Percentiles rank a stretch among this genome's conserved stretches.
These are phyloP conservation scores for Hevea brasiliensis DNA, from an alignment of 345 rosid species.

Conservation along the genomic window DNA sequence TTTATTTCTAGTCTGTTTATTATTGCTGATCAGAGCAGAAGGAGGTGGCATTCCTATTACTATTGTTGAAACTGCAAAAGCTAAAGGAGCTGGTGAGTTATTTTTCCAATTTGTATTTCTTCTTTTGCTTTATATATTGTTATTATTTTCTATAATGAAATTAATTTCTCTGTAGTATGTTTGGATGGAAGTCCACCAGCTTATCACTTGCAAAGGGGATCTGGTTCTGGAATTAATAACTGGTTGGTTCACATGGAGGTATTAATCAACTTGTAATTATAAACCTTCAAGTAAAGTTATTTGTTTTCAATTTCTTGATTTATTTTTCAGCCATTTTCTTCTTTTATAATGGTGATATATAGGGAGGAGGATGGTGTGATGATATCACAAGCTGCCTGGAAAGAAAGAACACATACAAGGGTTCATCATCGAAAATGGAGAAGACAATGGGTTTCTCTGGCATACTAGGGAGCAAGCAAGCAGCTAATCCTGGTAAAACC, in stretches of 20 bases:
- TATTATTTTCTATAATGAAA: too few species aligned
- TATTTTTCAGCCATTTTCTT: neutral
- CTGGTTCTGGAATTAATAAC: slow-evolving; percentile 71
- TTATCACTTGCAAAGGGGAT: slow-evolving; percentile 76
- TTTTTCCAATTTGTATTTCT: neutral
- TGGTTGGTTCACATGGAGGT: slow-evolving; percentile 95
- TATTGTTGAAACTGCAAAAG: slow-evolving; percentile 19
- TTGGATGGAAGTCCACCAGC: slow-evolving; percentile 97
- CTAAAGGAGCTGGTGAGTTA: slow-evolving; percentile 29
- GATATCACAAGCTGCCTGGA: slow-evolving; percentile 55
- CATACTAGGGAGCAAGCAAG: slow-evolving; percentile 56
- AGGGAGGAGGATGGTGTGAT: slow-evolving; percentile 99
- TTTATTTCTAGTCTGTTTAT: neutral
- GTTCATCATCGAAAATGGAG: slow-evolving; percentile 77
- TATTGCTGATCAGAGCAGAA: slow-evolving; percentile 16
- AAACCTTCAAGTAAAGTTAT: too few species aligned
- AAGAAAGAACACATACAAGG: slow-evolving; percentile 67
- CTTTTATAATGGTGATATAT: neutral
- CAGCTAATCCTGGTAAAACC: slow-evolving; percentile 80
- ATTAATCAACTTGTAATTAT: too few species aligned
- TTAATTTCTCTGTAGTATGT: slow-evolving; percentile 56
- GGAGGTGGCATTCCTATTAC: slow-evolving; percentile 22
- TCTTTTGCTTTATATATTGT: neutral
- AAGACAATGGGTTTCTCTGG: slow-evolving; percentile 79
- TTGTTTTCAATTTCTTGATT: too few species aligned